Base-by-base conservation (phyloP, 345 rosid species). In the Corchorus olitorius region DNA sequence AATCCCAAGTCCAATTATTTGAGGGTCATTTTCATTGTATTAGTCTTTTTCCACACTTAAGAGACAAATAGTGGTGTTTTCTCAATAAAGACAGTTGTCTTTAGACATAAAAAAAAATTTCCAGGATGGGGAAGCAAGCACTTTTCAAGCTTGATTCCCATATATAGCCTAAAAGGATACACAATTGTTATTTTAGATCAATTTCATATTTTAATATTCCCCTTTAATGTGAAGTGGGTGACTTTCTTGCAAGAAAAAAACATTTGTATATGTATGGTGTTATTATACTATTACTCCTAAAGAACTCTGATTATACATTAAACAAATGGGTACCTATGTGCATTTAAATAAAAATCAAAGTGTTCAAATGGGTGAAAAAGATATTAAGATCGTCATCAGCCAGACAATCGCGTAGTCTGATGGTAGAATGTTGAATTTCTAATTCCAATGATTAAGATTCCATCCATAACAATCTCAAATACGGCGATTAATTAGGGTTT, bases 11-110 rank as follows among this genome's bases (percentile, higher is more conserved):
- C 17, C 72, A 49, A 79, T 37, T 65, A 64, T 65, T 64, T 73
- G 53, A 35, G n/a, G 13, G 77, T 80, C 73, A 45, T 60, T 80
- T 76, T 78, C 83, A 11, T 1, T 22, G 20, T 69, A 75, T 62
- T 68, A 35, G 46, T 14, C 60, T 45, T 70, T 76, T 50, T 66
- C 78, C 73, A 22, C 63, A 34, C 73, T 81, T 66, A 8, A 41
- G 73, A 72, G 79, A 73, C 80, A 69, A 64, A 43, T 10, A 50
- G 64, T 79, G 74, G 69, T 79, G 77, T 81, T 81, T 49, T 75
- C 73, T 77, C 77, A 80, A 76, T 60, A 77, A 71, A 73, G 82
- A 79, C 82, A 81, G 85, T 81, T 81, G 87, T 77, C 83, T 81
- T 73, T 75, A 43, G 62, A 79, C 61, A 72, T 61, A 79, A 72